A percentile compares a stretch with the other conserved stretches of the same genome.
phyloP scores from a whole-genome alignment of 345 rosid genomes.

The Carallia pectinifolia region DNA sequence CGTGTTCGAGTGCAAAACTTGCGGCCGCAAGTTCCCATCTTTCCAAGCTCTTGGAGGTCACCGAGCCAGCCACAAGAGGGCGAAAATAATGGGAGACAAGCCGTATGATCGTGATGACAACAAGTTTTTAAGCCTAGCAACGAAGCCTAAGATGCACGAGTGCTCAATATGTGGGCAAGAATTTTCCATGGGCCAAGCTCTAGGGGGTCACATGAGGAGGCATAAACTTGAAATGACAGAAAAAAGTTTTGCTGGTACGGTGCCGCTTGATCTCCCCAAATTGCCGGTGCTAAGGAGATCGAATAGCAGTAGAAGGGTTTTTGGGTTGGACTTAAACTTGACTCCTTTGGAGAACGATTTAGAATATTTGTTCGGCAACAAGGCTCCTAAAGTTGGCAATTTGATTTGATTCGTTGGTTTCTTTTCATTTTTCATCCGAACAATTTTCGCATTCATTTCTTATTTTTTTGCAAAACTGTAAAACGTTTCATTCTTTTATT shows the following conservation, averaged over 20 bases:
- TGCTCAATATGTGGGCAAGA: slow-evolving; percentile 63
- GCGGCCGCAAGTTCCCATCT: slow-evolving; percentile 57
- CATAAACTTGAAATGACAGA: slow-evolving; percentile 37
- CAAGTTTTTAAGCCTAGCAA: background rate
- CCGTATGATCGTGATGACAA: background rate
- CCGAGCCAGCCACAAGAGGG: slow-evolving; percentile 70
- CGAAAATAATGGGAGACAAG: slow-evolving; percentile 25
- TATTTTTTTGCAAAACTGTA: background rate
- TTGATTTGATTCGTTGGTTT: slow-evolving; percentile 22
- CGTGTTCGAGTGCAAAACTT: slow-evolving; percentile 63
- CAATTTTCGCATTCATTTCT: background rate
- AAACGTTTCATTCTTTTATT: background rate
- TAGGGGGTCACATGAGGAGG: slow-evolving; percentile 80
- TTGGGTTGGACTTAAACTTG: slow-evolving; percentile 62
- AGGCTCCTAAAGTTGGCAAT: slow-evolving; percentile 51
- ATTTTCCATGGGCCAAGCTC: slow-evolving; percentile 65
- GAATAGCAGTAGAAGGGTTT: slow-evolving; percentile 47
- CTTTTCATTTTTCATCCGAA: background rate
- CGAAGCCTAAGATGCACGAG: slow-evolving; percentile 39
- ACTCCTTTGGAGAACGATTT: slow-evolving; percentile 82
- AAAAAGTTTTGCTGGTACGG: background rate
- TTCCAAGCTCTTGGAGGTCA: slow-evolving; percentile 83
- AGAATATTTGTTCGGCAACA: slow-evolving; percentile 48
- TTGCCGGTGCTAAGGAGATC: slow-evolving; percentile 54
- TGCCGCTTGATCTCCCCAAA: slow-evolving; percentile 13